Base-by-base conservation (phyloP, 139 green algal genomes). In the Closterium sp. region DNA sequence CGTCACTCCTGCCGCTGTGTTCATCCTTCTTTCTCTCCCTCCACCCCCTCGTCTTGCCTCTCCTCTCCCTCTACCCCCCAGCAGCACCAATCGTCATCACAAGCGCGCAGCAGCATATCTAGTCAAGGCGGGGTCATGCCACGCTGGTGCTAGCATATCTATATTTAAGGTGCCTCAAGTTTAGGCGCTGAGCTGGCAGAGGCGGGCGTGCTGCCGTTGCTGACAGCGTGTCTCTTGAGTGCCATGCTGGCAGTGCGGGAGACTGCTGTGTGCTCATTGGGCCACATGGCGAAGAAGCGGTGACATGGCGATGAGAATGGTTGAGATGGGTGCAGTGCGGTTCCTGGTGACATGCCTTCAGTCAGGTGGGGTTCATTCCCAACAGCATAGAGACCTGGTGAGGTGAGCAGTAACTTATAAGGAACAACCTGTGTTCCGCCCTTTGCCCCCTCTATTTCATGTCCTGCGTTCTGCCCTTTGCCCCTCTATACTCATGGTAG, bases 371-470 rank as follows among this genome's bases (percentile, higher is more conserved):
- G n/a, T n/a, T n/a, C n/a, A 7, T 7, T 62, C 42, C 5, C 42
- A 62, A 62, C 95, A 95, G 96, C 2, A 95, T 98, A 29, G 97
- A 98, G 13, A 97, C 98, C 89, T 97, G 97, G 24, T 97, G 97
- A 1, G 96, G 87, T n/a, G n/a, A n/a, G n/a, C n/a, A 34, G 92
- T 98, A 21, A 92, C 96, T 0, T 97, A 98, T 93, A 91, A n/a
- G n/a, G n/a, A n/a, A n/a, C n/a, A n/a, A n/a, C n/a, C n/a, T n/a
- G n/a, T n/a, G n/a, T n/a, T n/a, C n/a, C n/a, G n/a, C n/a, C n/a
- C n/a, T n/a, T n/a, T n/a, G n/a, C n/a, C n/a, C n/a, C n/a, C 98
- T 38, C 96, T 96, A 2, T 96, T 96, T 0, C 94, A 90, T 97
- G 96, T n/a, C n/a, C n/a, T n/a, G n/a, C n/a, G n/a, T n/a, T n/a